These are phyloP conservation scores for Xylaria venustula DNA, from an alignment of 495 filamentous ascomycete genomes.

Conservation along the genomic window DNA sequence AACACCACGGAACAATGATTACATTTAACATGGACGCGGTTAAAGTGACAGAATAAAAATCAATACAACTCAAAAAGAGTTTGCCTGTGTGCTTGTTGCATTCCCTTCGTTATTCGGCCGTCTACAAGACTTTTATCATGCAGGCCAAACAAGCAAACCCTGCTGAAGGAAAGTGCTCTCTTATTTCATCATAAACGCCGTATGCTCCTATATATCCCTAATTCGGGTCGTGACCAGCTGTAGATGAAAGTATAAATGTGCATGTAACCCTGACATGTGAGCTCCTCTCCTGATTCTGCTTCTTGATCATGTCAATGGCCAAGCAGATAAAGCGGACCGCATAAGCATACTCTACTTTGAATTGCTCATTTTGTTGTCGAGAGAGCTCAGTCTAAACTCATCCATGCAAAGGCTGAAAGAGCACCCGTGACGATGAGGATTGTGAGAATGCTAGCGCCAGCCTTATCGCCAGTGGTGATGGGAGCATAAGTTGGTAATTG, in stretches of 20 bases:
- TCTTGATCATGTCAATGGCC: neutral
- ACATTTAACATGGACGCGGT: too few relatives aligned
- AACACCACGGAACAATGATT: too few relatives aligned
- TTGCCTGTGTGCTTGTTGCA: too few relatives aligned
- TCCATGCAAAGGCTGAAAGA: slow-evolving; percentile 45
- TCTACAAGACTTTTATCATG: too few relatives aligned
- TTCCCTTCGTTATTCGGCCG: too few relatives aligned
- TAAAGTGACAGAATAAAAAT: too few relatives aligned
- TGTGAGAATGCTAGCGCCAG: slow-evolving; percentile 66
- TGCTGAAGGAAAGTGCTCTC: slow-evolving; percentile 12
- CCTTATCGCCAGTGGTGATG: slow-evolving; percentile 60
- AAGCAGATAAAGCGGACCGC: neutral
- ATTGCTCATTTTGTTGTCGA: neutral
- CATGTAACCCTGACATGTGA: neutral
- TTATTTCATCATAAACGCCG: slow-evolving; percentile 6
- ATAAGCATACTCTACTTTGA: neutral
- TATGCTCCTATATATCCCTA: slow-evolving; percentile 7
- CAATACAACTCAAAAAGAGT: too few relatives aligned
- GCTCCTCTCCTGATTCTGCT: neutral
- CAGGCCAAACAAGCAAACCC: neutral
- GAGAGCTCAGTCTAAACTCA: slow-evolving; percentile 35
- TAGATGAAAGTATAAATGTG: slow-evolving; percentile 8
- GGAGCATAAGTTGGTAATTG: slow-evolving; percentile 22
- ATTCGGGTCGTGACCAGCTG: slow-evolving; percentile 1
- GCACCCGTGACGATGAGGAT: slow-evolving; percentile 39